These are phyloP conservation scores for Ceratocystis destructans DNA, from an alignment of 2,329 filamentous ascomycete genomes.

Conservation along the genomic window DNA sequence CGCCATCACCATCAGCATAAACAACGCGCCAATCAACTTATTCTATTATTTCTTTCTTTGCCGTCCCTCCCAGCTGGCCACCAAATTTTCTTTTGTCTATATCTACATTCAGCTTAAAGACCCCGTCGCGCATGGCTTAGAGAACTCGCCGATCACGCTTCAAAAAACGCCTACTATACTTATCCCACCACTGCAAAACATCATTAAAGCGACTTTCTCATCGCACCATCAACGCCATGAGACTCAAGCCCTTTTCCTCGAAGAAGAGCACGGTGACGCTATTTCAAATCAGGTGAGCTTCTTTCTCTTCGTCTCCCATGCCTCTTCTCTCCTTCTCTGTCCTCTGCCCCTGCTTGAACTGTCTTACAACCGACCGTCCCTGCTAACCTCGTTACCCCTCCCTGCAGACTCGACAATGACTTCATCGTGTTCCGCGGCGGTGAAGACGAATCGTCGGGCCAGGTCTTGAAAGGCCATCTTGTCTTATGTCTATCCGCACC, in stretches of 20 bases:
- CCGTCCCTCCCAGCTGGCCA: background rate
- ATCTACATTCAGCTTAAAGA: background rate
- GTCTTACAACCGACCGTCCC: background rate
- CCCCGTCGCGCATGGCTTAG: background rate
- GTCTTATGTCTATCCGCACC: constrained; percentile 59
- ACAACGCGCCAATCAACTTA: background rate
- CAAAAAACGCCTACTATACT: background rate
- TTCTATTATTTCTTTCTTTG: background rate
- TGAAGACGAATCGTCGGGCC: constrained; percentile 62
- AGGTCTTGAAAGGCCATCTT: constrained; percentile 57
- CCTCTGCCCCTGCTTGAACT: background rate
- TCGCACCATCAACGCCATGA: constrained; percentile 10
- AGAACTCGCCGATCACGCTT: constrained; percentile 1
- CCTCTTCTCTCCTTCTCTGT: background rate
- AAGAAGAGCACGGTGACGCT: constrained; percentile 19
- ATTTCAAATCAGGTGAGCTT: constrained; percentile 18
- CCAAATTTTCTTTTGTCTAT: background rate
- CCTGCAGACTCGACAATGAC: constrained; percentile 55
- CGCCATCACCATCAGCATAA: background rate
- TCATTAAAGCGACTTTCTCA: background rate
- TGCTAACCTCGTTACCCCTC: background rate
- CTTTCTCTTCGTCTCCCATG: background rate
- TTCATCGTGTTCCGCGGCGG: constrained; percentile 66
- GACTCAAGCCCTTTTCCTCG: constrained; percentile 19
- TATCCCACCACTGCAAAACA: constrained; percentile 1